These are phyloP conservation scores for Rhynchospora tenuis DNA, from an alignment of 176 grass and related monocot species.

Conservation along the genomic window DNA sequence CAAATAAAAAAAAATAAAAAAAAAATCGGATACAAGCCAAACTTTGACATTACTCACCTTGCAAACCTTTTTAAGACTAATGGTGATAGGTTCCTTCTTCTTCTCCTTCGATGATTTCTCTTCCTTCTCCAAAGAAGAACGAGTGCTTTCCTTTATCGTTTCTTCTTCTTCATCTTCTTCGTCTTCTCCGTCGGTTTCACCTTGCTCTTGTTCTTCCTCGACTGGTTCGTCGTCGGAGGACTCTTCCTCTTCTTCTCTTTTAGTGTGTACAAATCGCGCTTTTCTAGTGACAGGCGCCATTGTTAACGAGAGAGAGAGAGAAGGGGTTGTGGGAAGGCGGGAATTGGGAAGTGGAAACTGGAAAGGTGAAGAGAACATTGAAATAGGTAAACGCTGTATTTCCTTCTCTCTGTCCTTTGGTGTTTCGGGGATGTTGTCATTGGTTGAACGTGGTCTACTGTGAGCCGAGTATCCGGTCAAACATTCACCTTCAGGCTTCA, in stretches of 20 bases:
- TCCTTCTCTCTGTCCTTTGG: background rate
- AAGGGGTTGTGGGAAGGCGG: slow-evolving; percentile 32
- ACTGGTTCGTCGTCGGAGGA: slow-evolving; percentile 42
- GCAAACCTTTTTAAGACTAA: slow-evolving; percentile 90
- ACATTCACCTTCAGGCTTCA: too few relatives aligned
- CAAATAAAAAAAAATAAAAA: background rate
- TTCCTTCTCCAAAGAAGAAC: background rate
- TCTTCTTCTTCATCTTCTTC: slow-evolving; percentile 10
- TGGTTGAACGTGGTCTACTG: background rate
- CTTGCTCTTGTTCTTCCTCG: slow-evolving; percentile 26
- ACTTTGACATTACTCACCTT: slow-evolving; percentile 35
- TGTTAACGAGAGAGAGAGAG: background rate
- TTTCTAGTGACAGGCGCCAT: slow-evolving; percentile 3
- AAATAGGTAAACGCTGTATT: background rate
- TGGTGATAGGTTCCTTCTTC: slow-evolving; percentile 61
- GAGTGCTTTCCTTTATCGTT: background rate
- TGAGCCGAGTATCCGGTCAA: background rate
- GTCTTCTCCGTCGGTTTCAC: slow-evolving; percentile 23
- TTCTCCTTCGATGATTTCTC: slow-evolving; percentile 16
- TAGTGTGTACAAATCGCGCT: slow-evolving; percentile 20
- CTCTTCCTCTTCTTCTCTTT: slow-evolving; percentile 34
- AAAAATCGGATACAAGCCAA: background rate
- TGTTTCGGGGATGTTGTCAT: background rate
- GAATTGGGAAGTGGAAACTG: slow-evolving; percentile 16
- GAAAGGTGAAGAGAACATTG: too few relatives aligned